Percentiles rank a stretch among this genome's conserved stretches.
Evolutionary conservation across 75 land plant genomes (phyloP).

Genomic region (Selaginella tamariscina): DNA sequence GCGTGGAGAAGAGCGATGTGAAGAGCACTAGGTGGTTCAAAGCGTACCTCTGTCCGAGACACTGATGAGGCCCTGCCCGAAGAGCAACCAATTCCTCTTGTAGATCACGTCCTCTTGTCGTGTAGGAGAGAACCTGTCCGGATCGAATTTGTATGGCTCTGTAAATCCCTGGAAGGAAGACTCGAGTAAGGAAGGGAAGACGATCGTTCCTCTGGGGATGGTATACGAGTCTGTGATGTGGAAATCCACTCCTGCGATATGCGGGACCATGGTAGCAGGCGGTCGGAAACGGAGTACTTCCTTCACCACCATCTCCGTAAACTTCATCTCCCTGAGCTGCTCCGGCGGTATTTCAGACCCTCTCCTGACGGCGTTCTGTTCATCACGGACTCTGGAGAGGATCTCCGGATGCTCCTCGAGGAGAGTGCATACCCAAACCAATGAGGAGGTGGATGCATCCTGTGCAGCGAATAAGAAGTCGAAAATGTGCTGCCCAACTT

Average conservation of each 20-base stretch:
- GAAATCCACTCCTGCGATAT: constrained; percentile 50
- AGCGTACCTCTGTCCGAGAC: constrained; percentile 68
- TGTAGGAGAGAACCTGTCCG: constrained; percentile 59
- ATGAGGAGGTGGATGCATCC: constrained; percentile 90
- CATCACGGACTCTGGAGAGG: constrained; percentile 44
- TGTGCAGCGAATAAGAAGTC: constrained; percentile 95
- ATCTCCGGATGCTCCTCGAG: constrained; percentile 74
- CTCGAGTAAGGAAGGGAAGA: constrained; percentile 75
- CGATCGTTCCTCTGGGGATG: constrained; percentile 74
- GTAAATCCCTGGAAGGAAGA: constrained; percentile 81
- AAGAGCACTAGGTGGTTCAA: constrained; percentile 56
- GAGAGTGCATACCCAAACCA: constrained; percentile 65
- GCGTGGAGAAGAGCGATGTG: constrained; percentile 50
- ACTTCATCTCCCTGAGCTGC: constrained; percentile 50
- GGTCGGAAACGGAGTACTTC: constrained; percentile 67
- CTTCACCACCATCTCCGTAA: constrained; percentile 77
- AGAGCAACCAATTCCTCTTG: constrained; percentile 59
- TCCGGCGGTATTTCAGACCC: constrained; percentile 32
- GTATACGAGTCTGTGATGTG: constrained; percentile 57
- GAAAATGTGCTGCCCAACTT: constrained; percentile 60
- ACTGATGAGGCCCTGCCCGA: constrained; percentile 93
- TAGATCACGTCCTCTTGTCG: constrained; percentile 54
- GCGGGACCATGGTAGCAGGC: constrained; percentile 88
- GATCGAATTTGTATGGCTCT: constrained; percentile 74
- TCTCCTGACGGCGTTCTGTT: constrained; percentile 35